Evolutionary conservation across 352 stramenopile species (phyloP).

Genomic region (Phytophthora colocasiae): DNA sequence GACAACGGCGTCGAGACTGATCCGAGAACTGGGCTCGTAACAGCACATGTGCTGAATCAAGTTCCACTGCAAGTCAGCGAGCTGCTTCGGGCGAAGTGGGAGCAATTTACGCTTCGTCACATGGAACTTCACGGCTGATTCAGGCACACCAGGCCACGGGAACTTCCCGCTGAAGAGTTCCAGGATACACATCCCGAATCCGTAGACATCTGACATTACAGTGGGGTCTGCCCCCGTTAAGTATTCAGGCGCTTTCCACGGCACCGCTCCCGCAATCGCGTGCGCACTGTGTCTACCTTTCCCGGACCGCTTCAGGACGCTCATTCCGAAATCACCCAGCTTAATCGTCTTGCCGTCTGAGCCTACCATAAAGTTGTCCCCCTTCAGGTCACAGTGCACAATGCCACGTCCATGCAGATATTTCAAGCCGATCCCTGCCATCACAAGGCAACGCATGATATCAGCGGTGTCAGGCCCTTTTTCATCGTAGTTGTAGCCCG

Average conservation of each 20-base stretch:
- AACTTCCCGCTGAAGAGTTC: slow-evolving; percentile 38
- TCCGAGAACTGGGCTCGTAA: slow-evolving; percentile 27
- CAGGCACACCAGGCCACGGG: slow-evolving; percentile 31
- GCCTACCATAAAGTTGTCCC: slow-evolving; percentile 43
- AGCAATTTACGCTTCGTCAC: slow-evolving; percentile 28
- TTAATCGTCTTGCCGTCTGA: slow-evolving; percentile 41
- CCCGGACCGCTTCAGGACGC: slow-evolving; percentile 30
- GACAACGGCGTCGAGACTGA: slow-evolving; percentile 31
- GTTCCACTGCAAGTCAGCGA: slow-evolving; percentile 36
- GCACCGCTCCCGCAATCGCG: slow-evolving; percentile 17
- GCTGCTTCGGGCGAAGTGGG: slow-evolving; percentile 20
- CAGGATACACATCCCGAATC: slow-evolving; percentile 45
- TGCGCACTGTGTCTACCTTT: slow-evolving; percentile 11
- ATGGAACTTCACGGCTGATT: slow-evolving; percentile 38
- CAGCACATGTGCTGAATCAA: slow-evolving; percentile 41
- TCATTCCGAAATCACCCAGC: slow-evolving; percentile 43
- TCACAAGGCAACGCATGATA: slow-evolving; percentile 32
- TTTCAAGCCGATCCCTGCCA: slow-evolving; percentile 39
- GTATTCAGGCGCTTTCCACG: slow-evolving; percentile 44
- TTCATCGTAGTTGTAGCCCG: slow-evolving; percentile 21
- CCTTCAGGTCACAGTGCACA: slow-evolving; percentile 49
- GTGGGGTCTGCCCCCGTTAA: slow-evolving; percentile 18
- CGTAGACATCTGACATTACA: slow-evolving; percentile 36
- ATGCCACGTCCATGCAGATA: slow-evolving; percentile 42
- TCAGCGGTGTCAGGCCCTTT: slow-evolving; percentile 22